phyloP scores from a whole-genome alignment of 2,329 filamentous ascomycete species.

The Neofusicoccum sp. region DNA sequence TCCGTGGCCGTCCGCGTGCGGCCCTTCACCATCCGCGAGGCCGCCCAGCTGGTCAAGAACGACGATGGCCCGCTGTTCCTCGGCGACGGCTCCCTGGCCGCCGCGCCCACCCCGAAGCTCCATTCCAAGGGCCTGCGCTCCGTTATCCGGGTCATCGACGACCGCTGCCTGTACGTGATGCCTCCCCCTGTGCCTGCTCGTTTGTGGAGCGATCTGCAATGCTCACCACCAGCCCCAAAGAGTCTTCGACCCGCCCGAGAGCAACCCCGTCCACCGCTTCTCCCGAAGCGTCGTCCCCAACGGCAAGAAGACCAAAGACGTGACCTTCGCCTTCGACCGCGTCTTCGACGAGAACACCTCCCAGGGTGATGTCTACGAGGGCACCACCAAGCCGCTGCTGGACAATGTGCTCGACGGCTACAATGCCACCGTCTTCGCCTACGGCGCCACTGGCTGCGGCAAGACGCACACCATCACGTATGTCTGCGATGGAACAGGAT shows the following conservation, averaged over 20 bases:
- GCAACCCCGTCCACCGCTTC: constrained; percentile 88
- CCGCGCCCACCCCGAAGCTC: constrained; percentile 79
- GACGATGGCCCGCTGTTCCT: constrained; percentile 91
- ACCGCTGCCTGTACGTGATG: constrained; percentile 77
- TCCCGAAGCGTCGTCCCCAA: constrained; percentile 74
- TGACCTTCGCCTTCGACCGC: constrained; percentile 94
- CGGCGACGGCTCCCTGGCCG: constrained; percentile 95
- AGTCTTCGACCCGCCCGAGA: constrained; percentile 95
- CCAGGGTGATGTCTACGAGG: constrained; percentile 92
- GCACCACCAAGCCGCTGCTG: constrained; percentile 84
- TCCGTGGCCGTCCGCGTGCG: constrained; percentile 62
- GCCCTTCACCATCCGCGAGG: constrained; percentile 83
- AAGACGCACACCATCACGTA: constrained; percentile 92
- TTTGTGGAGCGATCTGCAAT: constrained; percentile 28
- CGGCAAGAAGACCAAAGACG: constrained; percentile 94
- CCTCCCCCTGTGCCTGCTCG: constrained; percentile 10
- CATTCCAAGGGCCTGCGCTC: constrained; percentile 83
- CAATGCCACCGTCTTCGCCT: constrained; percentile 98
- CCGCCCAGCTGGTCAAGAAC: constrained; percentile 78
- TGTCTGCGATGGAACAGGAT: constrained; percentile 52
- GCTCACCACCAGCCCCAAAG: constrained; percentile 51
- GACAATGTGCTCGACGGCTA: constrained; percentile 96
- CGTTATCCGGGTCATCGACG: constrained; percentile 95
- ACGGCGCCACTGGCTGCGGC: constrained; percentile 95
- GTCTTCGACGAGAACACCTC: constrained; percentile 95